Percentiles rank a stretch among this genome's conserved stretches.
Evolutionary conservation across 106 monocot genomes (phyloP).

Genomic region (Gastrodia elata): DNA sequence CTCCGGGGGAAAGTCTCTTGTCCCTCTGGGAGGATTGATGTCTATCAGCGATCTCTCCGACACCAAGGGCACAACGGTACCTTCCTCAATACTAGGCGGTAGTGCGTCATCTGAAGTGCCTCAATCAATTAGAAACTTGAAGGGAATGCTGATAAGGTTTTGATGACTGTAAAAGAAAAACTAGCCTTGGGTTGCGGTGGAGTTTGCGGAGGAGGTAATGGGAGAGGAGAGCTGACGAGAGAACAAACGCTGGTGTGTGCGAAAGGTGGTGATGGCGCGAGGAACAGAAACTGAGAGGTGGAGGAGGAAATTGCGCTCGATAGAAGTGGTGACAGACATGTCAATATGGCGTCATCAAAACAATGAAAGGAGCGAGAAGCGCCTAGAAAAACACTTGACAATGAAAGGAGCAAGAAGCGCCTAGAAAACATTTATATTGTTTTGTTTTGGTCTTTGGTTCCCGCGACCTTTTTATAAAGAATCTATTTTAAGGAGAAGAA

Average conservation of each 20-base stretch:
- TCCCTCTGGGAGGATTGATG: constrained; percentile 88
- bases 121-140: background rate
- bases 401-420: too few species aligned
- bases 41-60: constrained; percentile 37
- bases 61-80: background rate
- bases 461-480: too few species aligned
- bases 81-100: constrained; percentile 9
- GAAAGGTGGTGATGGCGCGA: background rate
- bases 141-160: background rate
- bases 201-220: constrained; percentile 15
- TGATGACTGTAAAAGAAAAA: background rate
- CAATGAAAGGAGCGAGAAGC: background rate
- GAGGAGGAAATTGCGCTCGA: constrained; percentile 40
- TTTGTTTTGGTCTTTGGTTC: too few species aligned
- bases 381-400: background rate
- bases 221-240: constrained; percentile 10
- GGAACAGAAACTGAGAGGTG: background rate
- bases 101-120: constrained; percentile 23
- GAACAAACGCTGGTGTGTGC: constrained; percentile 6
- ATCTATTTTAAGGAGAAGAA: too few species aligned
- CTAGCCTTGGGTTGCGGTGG: constrained; percentile 35
- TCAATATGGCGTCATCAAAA: constrained; percentile 10
- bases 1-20: constrained; percentile 86
- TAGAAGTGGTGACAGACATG: constrained; percentile 19
- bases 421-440: too few species aligned